phyloP scores from a whole-genome alignment of 148 eudicot species.

The Rheum nobile region DNA sequence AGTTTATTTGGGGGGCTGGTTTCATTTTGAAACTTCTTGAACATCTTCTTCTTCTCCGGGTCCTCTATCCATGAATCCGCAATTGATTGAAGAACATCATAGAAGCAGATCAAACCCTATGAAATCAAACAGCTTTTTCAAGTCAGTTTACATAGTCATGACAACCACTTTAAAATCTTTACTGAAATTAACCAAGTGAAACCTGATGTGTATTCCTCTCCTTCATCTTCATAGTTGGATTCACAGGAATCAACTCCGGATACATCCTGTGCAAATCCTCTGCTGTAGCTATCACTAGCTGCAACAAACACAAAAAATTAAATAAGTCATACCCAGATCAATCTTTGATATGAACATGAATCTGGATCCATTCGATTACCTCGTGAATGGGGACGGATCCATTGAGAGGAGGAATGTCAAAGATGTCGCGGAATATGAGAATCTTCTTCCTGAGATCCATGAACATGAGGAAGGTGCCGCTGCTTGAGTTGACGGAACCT shows the following conservation, averaged over 20 bases:
- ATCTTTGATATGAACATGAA: not conserved
- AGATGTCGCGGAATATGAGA: conserved; percentile 57
- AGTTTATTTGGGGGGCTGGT: conserved; percentile 39
- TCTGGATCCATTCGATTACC: conserved; percentile 21
- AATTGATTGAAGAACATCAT: conserved; percentile 52
- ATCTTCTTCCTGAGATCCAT: conserved; percentile 66
- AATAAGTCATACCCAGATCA: not conserved
- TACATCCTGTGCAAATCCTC: conserved; percentile 69
- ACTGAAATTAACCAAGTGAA: not conserved
- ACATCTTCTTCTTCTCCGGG: conserved; percentile 44
- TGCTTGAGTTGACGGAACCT: conserved; percentile 14
- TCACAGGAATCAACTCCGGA: conserved; percentile 44
- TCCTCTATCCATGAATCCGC: conserved; percentile 69
- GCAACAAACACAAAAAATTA: conserved; percentile 9
- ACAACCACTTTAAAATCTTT: not conserved
- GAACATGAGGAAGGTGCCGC: conserved; percentile 37
- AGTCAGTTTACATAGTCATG: not conserved
- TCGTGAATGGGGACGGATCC: conserved; percentile 60
- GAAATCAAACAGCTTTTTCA: not conserved
- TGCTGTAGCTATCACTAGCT: conserved; percentile 67
- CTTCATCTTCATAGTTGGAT: conserved; percentile 39
- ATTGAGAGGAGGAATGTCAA: conserved; percentile 64
- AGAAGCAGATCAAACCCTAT: conserved; percentile 58
- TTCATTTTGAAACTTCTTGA: conserved; percentile 25
- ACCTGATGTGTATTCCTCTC: conserved; percentile 66